Conservation (phyloP, 139 green algal genomes). For the Coelastrella sp. region DNA sequence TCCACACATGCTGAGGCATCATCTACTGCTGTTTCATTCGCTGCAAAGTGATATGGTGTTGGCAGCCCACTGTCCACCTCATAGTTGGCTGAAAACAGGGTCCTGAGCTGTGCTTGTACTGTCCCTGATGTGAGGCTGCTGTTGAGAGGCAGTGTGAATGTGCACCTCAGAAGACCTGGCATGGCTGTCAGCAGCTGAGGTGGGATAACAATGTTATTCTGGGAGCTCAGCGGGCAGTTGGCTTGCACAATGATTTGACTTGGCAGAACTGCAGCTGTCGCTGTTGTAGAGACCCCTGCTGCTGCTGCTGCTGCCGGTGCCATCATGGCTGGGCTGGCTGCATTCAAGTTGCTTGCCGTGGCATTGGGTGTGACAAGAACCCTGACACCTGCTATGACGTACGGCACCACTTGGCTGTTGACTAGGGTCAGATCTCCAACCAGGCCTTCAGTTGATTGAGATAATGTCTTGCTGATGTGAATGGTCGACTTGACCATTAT, state of each 20-base stretch:
- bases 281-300: not conserved
- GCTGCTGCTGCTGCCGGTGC: conserved; percentile 8
- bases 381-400: conserved; percentile 5
- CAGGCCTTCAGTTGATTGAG: not conserved
- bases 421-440: conserved; percentile 8
- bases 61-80: conserved; percentile 9
- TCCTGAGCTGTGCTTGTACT: conserved; percentile 17
- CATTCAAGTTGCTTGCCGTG: not conserved
- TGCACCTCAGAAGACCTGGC: not conserved
- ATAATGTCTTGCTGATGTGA: not conserved
- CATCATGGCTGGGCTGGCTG: not conserved
- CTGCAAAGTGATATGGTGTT: not conserved
- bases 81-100: not conserved
- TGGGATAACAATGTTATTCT: conserved; percentile 3
- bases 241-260: not conserved
- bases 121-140: not conserved
- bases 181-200: conserved; percentile 12
- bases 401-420: conserved; percentile 23
- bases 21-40: not conserved
- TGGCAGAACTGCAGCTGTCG: not conserved
- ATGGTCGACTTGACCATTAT: not conserved
- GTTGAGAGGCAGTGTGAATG: not conserved
- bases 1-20: not conserved
- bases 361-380: not conserved
- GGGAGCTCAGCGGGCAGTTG: not conserved